Evolutionary conservation across 2,329 filamentous ascomycete genomes (phyloP), one percentile per base, ranked within the genome.

Genomic region (Curvularia spicifera): DNA sequence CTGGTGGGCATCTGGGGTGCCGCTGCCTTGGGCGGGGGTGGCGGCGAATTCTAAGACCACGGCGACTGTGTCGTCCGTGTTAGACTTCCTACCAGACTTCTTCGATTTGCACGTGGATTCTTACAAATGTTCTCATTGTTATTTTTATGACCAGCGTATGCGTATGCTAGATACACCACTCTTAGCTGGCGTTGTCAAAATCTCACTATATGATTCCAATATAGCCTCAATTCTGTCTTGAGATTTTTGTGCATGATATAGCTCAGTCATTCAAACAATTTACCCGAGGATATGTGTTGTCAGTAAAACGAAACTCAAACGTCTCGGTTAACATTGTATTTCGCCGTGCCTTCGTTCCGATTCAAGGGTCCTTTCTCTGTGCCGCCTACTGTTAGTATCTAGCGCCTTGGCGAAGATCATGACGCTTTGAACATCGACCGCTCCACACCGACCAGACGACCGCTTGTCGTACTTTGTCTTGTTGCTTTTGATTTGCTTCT

Each of bases 1-100:
- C 75, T 92, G 6, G 86, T 91, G 10, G 89, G 89, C 8, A 82
- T 92, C 9, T 92, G 89, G 89, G 86, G 87, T 7, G 88, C 88
- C 24, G 85, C 86, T 35, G 82, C 89, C 24, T 77, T 90, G 45
- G 76, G 76, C 2, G 75, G 72, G 22, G 72, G 74, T 0, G 76
- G 76, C 4, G 76, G 76, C 0, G 76, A 77, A 63, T 78, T 78
- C 48, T 77, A 47, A n/a, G 10, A 31, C 18, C 4, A 33, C 7
- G 9, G 29, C n/a, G 39, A n/a, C 39, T 42, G 9, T 24, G 40
- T 22, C 40, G 35, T n/a, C 35, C 15, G 35, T 37, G 15, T 6
- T 18, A 37, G 35, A 37, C 26, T 24, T 13, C 22, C 40, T 13
- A 1, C 4, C 12, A 0, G 40, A 7, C 13, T 24, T 43, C 1